Evolutionary conservation across 306 rosid species (phyloP), one percentile per base, ranked within the genome.

Genomic region (Acacia crassicarpa): DNA sequence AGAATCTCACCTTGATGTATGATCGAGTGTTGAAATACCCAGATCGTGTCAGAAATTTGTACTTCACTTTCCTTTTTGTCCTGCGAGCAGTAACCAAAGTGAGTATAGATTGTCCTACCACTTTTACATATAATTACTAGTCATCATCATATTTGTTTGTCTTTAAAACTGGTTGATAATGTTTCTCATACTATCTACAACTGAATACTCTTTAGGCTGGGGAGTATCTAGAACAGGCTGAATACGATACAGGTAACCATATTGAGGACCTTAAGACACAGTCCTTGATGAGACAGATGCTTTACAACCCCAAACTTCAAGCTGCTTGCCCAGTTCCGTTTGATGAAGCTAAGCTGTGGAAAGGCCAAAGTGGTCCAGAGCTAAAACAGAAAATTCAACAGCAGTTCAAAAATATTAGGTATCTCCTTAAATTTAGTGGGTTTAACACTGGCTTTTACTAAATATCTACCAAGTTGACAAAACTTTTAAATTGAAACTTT

Each of bases 281-380:
- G 67, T 95, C 99, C 82, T 86, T 93, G 80, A 86, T 90, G 79
- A 92, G 71, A 81, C 99, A 93, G 83, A 86, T 93, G 59, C 97
- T 93, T 70, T 85, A 87, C 84, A 88, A 88, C 83, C 90, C 97
- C 27, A 86, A 93, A 83, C 87, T 95, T 41, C 98, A 92, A 90
- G 88, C 93, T 69, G 97, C 99, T n/a, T 95, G 99, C 88, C 99
- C 99, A 73, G 80, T 95, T 70, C 99, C 99, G 67, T 95, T 92
- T 85, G 98, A 92, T 81, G 99, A 95, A 91, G 98, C 99, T 81
- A 95, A 92, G 83, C 84, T 95, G 88, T 95, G 99, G 99, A 91
- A 89, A 83, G 99, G 98, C 79, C 93, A 93, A 82, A 87, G 92
- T 62, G 99, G 97, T 85, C 99, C 99, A 72, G 97, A 95, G 86